Evolutionary conservation across 2,329 filamentous ascomycete species (phyloP).

Genomic region (Rutstroemia sp.): DNA sequence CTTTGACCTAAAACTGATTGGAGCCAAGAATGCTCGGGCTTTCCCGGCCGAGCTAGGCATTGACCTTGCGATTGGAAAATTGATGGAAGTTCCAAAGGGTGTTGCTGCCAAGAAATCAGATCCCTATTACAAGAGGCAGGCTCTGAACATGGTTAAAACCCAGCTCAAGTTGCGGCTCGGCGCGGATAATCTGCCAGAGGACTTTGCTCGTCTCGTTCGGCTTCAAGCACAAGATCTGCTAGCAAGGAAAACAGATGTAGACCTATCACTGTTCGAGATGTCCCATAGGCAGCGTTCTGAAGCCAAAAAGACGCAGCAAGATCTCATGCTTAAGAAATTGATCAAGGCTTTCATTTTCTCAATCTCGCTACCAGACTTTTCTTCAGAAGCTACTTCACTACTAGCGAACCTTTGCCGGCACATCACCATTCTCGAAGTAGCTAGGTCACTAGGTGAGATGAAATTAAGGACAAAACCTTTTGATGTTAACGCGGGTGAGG

Average conservation of each 20-base stretch:
- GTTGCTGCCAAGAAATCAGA: constrained; percentile 51
- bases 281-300: constrained; percentile 78
- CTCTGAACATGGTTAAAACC: constrained; percentile 77
- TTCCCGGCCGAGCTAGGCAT: constrained; percentile 84
- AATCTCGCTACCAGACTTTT: constrained; percentile 72
- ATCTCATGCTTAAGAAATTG: constrained; percentile 73
- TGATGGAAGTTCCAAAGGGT: constrained; percentile 70
- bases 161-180: constrained; percentile 90
- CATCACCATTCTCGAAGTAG: constrained; percentile 84
- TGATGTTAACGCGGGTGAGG: constrained; percentile 79
- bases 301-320: constrained; percentile 78
- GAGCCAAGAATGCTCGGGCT: constrained; percentile 79
- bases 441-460: constrained; percentile 70
- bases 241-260: constrained; percentile 62
- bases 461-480: constrained; percentile 75
- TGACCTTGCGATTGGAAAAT: constrained; percentile 79
- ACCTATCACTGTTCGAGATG: constrained; percentile 62
- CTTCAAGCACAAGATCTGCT: constrained; percentile 84
- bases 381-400: constrained; percentile 67
- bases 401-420: constrained; percentile 79
- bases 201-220: constrained; percentile 75
- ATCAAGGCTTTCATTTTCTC: constrained; percentile 86
- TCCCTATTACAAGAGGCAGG: constrained; percentile 85
- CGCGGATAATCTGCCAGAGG: constrained; percentile 79
- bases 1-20: constrained; percentile 82